Evolutionary conservation across 1,139 yeast species (phyloP), one percentile per base, ranked within the genome.

Genomic region (Blastobotrys serpentis): DNA sequence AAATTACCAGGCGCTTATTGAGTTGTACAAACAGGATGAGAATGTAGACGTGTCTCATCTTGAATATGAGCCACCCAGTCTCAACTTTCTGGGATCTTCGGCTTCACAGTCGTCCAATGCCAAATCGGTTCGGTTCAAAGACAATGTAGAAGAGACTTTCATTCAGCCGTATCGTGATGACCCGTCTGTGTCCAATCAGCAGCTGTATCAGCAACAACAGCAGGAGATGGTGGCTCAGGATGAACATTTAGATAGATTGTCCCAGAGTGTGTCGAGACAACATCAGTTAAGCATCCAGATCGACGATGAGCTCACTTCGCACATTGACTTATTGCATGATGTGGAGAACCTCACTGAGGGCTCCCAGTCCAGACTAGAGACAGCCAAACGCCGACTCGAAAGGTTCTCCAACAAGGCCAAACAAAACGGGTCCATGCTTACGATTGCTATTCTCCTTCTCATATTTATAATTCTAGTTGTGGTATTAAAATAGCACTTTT

Each of bases 371-470:
- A 69, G 84, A 44, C 64, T 87, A 37, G 69, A 71, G 33, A 69
- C 74, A 5, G 92, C 95, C 1, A 72, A 75, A 29, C 67, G 70
- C 48, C 73, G 83, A 42, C 71, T 87, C 48, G 72, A 67, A 32
- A 71, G 67, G 39, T 84, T 86, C 59, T 73, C 83, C 46, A 69
- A 74, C 13, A 76, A 72, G 57, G 78, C 83, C 16, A 75, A 76
- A 49, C 87, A 84, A 60, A 81, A 85, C 59, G 90, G 92, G 1
- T 83, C 86, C 46, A 72, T 86, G 71, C 72, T 81, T 38, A 83
- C 90, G 0, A 86, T 86, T 29, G 67, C 80, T n/a, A 75, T 79
- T 5, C 69, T 87, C 51, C 72, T 84, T 4, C 68, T 83, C 19
- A 78, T 82, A 38, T 69, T 84, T 55, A 73, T 84, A 18, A 65